These are phyloP conservation scores for Amphicarpaea edgeworthii DNA, from an alignment of 306 rosid species.

Conservation along the genomic window DNA sequence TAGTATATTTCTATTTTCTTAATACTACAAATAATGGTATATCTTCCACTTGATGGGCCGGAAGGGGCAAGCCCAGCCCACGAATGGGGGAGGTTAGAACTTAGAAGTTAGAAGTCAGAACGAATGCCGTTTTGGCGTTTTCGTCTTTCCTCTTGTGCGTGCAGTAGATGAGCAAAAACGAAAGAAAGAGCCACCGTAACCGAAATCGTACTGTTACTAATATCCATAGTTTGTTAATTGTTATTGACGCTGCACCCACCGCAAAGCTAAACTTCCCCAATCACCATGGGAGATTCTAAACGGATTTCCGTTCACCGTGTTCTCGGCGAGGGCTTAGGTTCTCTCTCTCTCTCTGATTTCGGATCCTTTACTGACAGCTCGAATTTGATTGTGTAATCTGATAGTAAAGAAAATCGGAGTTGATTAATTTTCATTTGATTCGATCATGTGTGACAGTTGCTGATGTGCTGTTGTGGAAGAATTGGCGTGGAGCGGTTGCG, in stretches of 20 bases:
- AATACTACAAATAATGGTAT: neutral
- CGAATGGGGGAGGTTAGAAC: neutral
- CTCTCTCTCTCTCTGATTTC: constrained; percentile 32
- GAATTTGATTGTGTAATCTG: neutral
- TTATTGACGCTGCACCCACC: constrained; percentile 36
- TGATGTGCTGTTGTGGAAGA: constrained; percentile 91
- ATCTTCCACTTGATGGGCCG: constrained; percentile 26
- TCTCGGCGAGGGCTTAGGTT: constrained; percentile 88
- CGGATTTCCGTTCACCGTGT: constrained; percentile 75
- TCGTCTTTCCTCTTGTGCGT: constrained; percentile 18
- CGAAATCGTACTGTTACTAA: constrained; percentile 37
- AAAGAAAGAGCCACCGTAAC: constrained; percentile 48
- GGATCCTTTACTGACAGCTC: constrained; percentile 34
- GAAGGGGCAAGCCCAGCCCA: constrained; percentile 32
- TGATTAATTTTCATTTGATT: constrained; percentile 21
- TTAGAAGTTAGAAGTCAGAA: neutral
- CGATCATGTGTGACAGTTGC: constrained; percentile 65
- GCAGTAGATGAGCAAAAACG: constrained; percentile 34
- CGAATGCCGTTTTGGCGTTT: constrained; percentile 17
- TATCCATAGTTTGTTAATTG: constrained; percentile 16
- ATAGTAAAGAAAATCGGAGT: neutral
- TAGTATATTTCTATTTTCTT: too few relatives aligned
- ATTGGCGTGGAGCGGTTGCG: constrained; percentile 70
- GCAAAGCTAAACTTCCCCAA: constrained; percentile 46
- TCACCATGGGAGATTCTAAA: constrained; percentile 78